Evolutionary conservation across 108 stramenopile species (phyloP), one percentile per base, ranked within the genome.

Genomic region (Discostella stelligeroides): DNA sequence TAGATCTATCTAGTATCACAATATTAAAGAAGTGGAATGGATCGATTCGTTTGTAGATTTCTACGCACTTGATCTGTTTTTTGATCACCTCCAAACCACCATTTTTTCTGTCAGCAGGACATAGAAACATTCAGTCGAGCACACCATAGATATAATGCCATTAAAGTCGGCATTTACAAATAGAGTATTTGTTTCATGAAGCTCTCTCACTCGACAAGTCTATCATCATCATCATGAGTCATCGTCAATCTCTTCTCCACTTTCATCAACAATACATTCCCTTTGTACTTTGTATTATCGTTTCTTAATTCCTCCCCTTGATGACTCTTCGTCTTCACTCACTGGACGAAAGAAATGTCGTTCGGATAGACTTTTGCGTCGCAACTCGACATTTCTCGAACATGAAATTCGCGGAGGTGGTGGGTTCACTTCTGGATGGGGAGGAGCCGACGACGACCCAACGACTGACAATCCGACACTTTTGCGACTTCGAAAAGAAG

Each of bases 351-450:
- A 73, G 40, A 73, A 73, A 37, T 65, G 63, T 17, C 48, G 62
- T 41, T 65, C 73, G 8, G 41, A 40, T 14, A 73, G 57, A 73
- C 73, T 73, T n/a, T 73, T 73, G 11, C 73, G 73, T 11, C 73
- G 50, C 73, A 73, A 43, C 20, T 73, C 73, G 7, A 73, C 64
- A 66, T 73, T 73, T n/a, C 51, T 65, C 0, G 73, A 64, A 30
- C 73, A 66, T 34, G 64, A 73, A 27, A 73, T 73, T 12, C 46
- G 64, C 11, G 73, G 39, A 7, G 58, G 64, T 48, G 29, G 23
- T 28, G 34, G 34, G 6, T 34, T 6, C 6, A 5, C 34, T 34
- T 34, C 34, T 6, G 34, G 34, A 21, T 63, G 41, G 5, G 43
- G 38, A 65, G 64, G 42, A 5, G 29, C n/a, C 7, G 57, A 39